Conservation (phyloP, 345 rosid species). For the Lenwebbia sp. region DNA sequence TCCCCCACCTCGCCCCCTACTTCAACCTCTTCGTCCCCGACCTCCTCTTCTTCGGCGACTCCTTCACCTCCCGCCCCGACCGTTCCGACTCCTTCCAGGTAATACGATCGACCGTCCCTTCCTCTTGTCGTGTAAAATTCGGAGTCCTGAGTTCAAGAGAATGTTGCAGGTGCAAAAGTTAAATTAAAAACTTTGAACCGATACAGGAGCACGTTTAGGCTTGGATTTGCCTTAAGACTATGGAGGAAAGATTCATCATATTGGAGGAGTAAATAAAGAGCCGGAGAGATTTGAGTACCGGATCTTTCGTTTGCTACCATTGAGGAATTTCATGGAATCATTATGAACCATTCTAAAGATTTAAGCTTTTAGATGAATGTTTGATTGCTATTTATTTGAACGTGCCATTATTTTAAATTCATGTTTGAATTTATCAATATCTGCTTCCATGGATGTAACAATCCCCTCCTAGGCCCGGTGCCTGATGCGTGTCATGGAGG, state of each 20-base stretch:
- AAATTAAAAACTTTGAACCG: background rate
- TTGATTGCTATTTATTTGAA: background rate
- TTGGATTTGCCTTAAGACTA: background rate
- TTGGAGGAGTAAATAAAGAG: background rate
- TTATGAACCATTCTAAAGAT: background rate
- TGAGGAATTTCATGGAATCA: background rate
- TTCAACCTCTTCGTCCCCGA: slow-evolving; percentile 69
- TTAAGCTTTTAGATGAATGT: background rate
- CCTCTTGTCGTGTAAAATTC: background rate
- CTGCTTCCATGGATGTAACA: background rate
- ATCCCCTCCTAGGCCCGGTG: slow-evolving; percentile 27
- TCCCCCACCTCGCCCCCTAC: slow-evolving; percentile 25
- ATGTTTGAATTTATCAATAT: background rate
- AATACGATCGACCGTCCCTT: background rate
- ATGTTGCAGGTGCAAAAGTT: background rate
- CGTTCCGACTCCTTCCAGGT: slow-evolving; percentile 57
- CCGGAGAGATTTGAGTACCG: too few species aligned
- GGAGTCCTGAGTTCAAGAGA: background rate
- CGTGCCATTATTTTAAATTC: background rate
- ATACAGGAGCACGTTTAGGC: background rate
- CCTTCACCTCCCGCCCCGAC: slow-evolving; percentile 62
- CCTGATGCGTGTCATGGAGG: slow-evolving; percentile 51
- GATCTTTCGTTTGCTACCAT: too few species aligned
- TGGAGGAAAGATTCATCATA: background rate
- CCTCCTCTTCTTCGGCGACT: slow-evolving; percentile 69